These are phyloP conservation scores for Aspergillus sp. DNA, from an alignment of 2,329 filamentous ascomycete species.

Conservation along the genomic window DNA sequence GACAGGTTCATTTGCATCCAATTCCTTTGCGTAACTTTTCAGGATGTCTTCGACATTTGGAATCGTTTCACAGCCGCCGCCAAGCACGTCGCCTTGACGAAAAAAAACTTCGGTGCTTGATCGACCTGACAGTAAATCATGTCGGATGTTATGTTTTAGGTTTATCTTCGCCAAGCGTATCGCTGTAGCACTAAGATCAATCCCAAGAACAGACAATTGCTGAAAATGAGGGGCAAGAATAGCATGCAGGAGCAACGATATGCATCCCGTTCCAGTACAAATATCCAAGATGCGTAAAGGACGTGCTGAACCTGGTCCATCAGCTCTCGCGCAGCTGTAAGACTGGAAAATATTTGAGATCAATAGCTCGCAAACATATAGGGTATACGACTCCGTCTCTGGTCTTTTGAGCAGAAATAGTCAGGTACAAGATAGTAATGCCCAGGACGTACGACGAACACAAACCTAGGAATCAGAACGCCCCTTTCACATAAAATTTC, in stretches of 20 bases:
- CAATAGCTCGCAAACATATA: constrained; percentile 43
- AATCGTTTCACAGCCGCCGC: constrained; percentile 4
- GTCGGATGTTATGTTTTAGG: constrained; percentile 42
- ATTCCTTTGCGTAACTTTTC: background rate
- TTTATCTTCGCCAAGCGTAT: constrained; percentile 61
- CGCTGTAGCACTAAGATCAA: constrained; percentile 64
- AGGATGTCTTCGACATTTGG: constrained; percentile 1
- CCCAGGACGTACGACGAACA: too few relatives aligned
- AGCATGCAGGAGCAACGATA: constrained; percentile 65
- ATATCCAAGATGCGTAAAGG: constrained; percentile 65
- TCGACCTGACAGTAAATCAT: constrained; percentile 16
- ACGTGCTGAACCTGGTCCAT: constrained; percentile 3
- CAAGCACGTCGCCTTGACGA: constrained; percentile 38
- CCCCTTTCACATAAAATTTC: constrained; percentile 68
- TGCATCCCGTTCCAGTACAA: constrained; percentile 87
- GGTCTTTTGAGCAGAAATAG: constrained; percentile 31
- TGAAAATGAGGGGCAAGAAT: constrained; percentile 42
- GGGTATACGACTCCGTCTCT: constrained; percentile 64
- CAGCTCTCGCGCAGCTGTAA: background rate
- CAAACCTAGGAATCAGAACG: constrained; percentile 71
- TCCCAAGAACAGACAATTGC: constrained; percentile 50
- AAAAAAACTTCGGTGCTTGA: constrained; percentile 38
- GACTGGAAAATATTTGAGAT: constrained; percentile 21
- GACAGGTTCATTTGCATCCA: background rate
- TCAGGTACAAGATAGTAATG: too few relatives aligned